Percentiles rank a stretch among this genome's conserved stretches.
Conservation (phyloP, 2,329 filamentous ascomycete genomes). For the Fusarium torreyae region DNA sequence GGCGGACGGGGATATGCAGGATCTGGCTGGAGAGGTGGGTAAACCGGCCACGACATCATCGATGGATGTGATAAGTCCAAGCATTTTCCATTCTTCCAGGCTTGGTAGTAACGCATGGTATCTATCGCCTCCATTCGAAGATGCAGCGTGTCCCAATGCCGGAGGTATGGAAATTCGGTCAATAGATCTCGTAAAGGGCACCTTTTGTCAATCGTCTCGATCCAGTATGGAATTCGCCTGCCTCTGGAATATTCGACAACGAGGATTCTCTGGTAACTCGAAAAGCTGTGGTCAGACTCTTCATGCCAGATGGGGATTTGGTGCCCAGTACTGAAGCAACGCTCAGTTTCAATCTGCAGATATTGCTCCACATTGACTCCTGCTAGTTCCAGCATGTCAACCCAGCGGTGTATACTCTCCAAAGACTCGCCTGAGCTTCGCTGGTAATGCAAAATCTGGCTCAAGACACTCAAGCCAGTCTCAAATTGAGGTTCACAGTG, state of each 20-base stretch:
- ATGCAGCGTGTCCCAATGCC: too few species aligned
- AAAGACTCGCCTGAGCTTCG: too few species aligned
- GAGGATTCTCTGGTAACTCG: not conserved
- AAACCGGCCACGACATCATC: not conserved
- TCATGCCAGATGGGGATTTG: too few species aligned
- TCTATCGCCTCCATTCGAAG: too few species aligned
- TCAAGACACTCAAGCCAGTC: not conserved
- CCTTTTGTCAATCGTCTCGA: not conserved
- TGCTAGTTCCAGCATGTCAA: constrained; percentile 1
- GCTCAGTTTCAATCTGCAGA: not conserved
- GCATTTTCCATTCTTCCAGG: too few species aligned
- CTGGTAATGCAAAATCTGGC: not conserved
- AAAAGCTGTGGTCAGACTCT: too few species aligned
- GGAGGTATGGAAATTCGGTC: not conserved
- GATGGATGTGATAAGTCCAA: too few species aligned
- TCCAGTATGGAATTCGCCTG: not conserved
- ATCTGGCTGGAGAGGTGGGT: not conserved
- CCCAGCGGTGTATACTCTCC: not conserved
- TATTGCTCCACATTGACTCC: constrained; percentile 11
- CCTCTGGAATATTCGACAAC: not conserved
- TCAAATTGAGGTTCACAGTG: not conserved
- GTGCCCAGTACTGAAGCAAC: too few species aligned
- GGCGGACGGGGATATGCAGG: too few species aligned
- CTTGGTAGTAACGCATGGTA: not conserved
- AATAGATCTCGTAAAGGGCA: constrained; percentile 2